Conservation (phyloP, 495 filamentous ascomycete species). For the Podospora comata region DNA sequence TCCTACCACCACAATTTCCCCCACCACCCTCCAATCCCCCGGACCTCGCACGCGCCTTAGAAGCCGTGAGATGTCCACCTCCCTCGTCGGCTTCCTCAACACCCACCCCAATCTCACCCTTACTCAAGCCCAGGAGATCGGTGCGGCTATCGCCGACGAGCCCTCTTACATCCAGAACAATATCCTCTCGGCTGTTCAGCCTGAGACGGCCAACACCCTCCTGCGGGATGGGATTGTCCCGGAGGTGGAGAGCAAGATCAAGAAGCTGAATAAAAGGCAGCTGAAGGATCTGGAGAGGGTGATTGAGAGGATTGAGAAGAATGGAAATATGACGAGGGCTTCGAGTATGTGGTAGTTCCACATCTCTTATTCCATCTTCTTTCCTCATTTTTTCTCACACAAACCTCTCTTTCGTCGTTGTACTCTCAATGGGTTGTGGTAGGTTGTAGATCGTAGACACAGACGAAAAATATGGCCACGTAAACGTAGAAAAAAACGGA, state of each 20-base stretch:
- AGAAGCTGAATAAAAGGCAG: slow-evolving; percentile 7
- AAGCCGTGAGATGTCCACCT: slow-evolving; percentile 6
- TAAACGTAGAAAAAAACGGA: neutral
- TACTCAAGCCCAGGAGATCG: slow-evolving; percentile 5
- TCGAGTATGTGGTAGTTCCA: neutral
- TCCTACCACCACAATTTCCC: neutral
- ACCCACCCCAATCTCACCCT: slow-evolving; percentile 1
- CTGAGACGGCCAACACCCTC: neutral
- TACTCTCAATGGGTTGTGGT: neutral
- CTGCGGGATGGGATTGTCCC: neutral
- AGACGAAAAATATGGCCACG: neutral
- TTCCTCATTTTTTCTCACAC: neutral
- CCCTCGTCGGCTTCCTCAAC: slow-evolving; percentile 4
- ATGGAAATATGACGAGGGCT: neutral
- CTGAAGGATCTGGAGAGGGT: slow-evolving; percentile 11
- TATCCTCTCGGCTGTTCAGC: slow-evolving; percentile 8
- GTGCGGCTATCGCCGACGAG: slow-evolving; percentile 1
- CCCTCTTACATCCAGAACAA: slow-evolving; percentile 15
- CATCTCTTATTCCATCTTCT: slow-evolving; percentile 1
- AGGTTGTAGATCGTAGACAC: neutral
- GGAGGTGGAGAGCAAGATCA: slow-evolving; percentile 5
- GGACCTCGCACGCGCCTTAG: slow-evolving; percentile 15
- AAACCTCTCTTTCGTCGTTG: neutral
- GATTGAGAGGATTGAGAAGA: slow-evolving; percentile 11
- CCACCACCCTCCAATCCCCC: neutral